A percentile compares a stretch with the other conserved stretches of the same genome.
Conservation (phyloP, 1,284 basidiomycete species). For the Puccinia brachypodii region DNA sequence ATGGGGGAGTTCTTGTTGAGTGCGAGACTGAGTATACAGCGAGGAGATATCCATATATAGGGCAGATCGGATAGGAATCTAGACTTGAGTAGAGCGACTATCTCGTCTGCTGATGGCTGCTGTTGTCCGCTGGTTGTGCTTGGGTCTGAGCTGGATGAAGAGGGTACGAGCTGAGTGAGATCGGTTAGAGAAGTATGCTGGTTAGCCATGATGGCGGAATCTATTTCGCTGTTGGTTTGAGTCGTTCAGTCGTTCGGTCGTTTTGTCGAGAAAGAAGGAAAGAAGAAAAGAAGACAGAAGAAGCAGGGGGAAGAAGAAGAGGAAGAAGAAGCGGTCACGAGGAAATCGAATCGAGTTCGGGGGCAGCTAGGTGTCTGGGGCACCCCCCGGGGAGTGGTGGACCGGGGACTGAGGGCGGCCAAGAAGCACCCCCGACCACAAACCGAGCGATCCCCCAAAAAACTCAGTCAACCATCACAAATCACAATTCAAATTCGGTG, state of each 20-base stretch:
- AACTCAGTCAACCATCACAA: background rate
- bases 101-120: conserved; percentile 38
- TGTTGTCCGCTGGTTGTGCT: background rate
- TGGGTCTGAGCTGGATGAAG: background rate
- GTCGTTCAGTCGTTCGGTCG: background rate
- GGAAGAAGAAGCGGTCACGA: background rate
- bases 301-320: background rate
- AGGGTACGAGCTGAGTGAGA: conserved; percentile 34
- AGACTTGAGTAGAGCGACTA: conserved; percentile 71
- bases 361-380: too few relatives aligned
- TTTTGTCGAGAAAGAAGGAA: background rate
- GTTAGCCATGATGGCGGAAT: conserved; percentile 4
- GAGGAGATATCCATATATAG: conserved; percentile 60
- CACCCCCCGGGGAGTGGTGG: too few relatives aligned
- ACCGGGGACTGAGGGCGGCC: too few relatives aligned
- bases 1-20: conserved; percentile 79
- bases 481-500: background rate
- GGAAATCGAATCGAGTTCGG: background rate
- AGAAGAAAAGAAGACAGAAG: background rate
- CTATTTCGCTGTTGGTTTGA: background rate
- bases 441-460: too few relatives aligned
- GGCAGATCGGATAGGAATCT: conserved; percentile 78
- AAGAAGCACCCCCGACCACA: too few relatives aligned
- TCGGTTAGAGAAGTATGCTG: conserved; percentile 26
- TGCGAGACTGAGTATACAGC: conserved; percentile 73